Conservation (phyloP, 306 rosid genomes). For the Cucurbita maxima region DNA sequence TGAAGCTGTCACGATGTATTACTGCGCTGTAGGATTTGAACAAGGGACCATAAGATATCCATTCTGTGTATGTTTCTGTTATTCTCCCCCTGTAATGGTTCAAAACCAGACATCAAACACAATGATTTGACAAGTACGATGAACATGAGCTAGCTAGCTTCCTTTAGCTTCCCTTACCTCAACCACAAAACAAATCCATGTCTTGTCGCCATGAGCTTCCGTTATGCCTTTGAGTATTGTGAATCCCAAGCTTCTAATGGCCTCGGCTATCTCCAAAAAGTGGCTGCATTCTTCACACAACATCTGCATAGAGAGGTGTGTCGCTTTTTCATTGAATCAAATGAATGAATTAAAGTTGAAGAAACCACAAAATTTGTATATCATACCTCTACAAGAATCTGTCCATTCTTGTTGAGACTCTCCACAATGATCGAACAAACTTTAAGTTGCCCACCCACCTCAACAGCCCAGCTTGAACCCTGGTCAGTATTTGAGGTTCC, state of each 20-base stretch:
- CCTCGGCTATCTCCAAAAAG: slow-evolving; percentile 92
- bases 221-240: slow-evolving; percentile 69
- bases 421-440: slow-evolving; percentile 73
- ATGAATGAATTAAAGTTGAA: neutral
- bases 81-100: slow-evolving; percentile 60
- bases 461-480: slow-evolving; percentile 97
- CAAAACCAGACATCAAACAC: slow-evolving; percentile 4
- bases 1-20: slow-evolving; percentile 19
- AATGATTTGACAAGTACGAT: neutral
- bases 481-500: slow-evolving; percentile 48
- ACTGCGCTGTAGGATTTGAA: slow-evolving; percentile 77
- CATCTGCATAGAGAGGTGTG: slow-evolving; percentile 36
- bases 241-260: slow-evolving; percentile 71
- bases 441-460: slow-evolving; percentile 86
- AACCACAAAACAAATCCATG: slow-evolving; percentile 83
- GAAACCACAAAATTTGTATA: neutral
- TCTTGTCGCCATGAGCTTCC: slow-evolving; percentile 66
- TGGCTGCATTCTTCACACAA: slow-evolving; percentile 89
- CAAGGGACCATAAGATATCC: slow-evolving; percentile 93
- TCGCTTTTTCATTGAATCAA: neutral
- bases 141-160: no score
- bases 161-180: slow-evolving; percentile 29
- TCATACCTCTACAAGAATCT: slow-evolving; percentile 88
- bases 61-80: slow-evolving; percentile 68
- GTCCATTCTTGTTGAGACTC: slow-evolving; percentile 76